phyloP scores from a whole-genome alignment of 805 yeast species.

The Yarrowia porcina region DNA sequence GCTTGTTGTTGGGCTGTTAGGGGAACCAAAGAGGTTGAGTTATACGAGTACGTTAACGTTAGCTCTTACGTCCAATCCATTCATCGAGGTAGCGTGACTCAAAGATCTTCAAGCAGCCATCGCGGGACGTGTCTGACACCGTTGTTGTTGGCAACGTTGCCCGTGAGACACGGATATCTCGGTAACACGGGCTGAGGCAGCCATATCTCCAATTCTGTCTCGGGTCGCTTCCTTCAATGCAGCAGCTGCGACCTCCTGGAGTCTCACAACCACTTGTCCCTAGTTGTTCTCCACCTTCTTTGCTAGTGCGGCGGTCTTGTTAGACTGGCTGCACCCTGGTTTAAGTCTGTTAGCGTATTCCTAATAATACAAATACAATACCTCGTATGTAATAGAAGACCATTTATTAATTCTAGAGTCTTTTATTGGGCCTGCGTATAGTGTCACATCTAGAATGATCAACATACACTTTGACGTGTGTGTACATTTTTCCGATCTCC shows the following conservation, averaged over 20 bases:
- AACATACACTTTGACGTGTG: neutral
- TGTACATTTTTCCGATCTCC: neutral
- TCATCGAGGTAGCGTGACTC: neutral
- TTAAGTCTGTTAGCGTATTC: no score
- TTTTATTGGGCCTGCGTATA: neutral
- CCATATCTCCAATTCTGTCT: neutral
- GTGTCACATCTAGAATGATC: neutral
- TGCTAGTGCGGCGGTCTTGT: neutral
- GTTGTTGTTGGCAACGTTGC: neutral
- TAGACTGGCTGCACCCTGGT: no score
- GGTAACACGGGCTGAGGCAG: neutral
- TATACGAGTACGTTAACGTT: no score
- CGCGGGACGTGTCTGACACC: neutral
- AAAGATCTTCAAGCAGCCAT: neutral
- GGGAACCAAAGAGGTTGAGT: no score
- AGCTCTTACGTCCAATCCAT: neutral
- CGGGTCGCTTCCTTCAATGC: neutral
- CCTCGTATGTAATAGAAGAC: neutral
- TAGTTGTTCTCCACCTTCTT: neutral
- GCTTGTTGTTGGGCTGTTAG: no score
- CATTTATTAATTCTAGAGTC: neutral
- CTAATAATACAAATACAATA: no score
- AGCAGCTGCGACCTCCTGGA: neutral
- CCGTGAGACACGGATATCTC: neutral
- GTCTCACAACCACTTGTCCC: neutral